phyloP scores from a whole-genome alignment of 2,329 filamentous ascomycete species.

The Magnaporthiopsis poae region DNA sequence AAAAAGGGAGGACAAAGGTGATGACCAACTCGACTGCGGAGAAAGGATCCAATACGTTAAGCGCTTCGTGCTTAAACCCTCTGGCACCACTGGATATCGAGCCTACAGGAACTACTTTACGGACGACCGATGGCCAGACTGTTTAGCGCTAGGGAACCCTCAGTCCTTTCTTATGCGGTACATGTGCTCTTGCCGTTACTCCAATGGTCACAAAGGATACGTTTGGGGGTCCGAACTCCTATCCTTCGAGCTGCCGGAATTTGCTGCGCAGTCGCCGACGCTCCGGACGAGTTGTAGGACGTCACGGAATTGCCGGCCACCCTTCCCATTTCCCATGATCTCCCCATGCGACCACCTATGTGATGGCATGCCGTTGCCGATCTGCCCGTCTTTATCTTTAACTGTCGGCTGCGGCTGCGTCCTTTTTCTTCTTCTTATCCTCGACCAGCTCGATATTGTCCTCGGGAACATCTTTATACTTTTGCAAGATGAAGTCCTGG shows the following conservation, averaged over 20 bases:
- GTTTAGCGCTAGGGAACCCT: too few relatives aligned
- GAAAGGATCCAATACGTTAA: too few relatives aligned
- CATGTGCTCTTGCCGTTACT: too few relatives aligned
- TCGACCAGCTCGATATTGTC: constrained; percentile 92
- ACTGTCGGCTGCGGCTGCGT: background rate
- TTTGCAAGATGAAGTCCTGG: constrained; percentile 78
- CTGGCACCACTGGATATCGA: too few relatives aligned
- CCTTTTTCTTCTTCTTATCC: constrained; percentile 74
- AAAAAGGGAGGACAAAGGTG: too few relatives aligned
- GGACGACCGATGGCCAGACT: too few relatives aligned
- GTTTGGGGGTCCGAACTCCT: background rate
- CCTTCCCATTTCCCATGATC: background rate
- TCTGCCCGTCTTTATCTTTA: background rate
- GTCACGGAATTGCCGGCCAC: background rate
- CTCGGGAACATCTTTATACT: constrained; percentile 82
- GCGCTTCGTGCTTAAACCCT: too few relatives aligned
- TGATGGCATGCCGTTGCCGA: background rate
- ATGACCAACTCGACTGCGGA: too few relatives aligned
- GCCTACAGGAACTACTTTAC: too few relatives aligned
- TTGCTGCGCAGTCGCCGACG: background rate
- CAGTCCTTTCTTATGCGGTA: too few relatives aligned
- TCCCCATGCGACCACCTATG: too few relatives aligned
- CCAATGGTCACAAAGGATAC: too few relatives aligned
- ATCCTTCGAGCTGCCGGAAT: background rate
- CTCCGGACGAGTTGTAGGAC: background rate